Evolutionary conservation across 2,329 filamentous ascomycete genomes (phyloP).

Genomic region (Thelonectria olida): DNA sequence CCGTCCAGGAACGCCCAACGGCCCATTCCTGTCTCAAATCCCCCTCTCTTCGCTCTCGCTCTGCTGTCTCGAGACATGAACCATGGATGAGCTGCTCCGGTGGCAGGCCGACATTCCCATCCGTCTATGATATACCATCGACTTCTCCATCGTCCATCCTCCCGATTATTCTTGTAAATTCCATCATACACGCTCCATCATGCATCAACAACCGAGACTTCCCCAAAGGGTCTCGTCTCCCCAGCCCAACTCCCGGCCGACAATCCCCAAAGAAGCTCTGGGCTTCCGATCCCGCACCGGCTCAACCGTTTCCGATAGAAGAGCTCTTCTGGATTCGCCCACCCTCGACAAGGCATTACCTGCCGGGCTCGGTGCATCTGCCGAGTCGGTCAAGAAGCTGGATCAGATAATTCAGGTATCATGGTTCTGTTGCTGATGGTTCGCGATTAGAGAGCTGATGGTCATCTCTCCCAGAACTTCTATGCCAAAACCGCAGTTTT

Average conservation of each 20-base stretch:
- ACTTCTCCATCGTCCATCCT: constrained; percentile 11
- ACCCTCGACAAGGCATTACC: constrained; percentile 55
- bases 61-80: constrained; percentile 35
- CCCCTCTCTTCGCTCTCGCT: constrained; percentile 10
- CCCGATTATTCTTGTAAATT: constrained; percentile 7
- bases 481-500: constrained; percentile 87
- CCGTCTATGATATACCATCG: constrained; percentile 42
- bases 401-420: constrained; percentile 91
- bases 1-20: constrained; percentile 17
- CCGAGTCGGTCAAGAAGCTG: constrained; percentile 79
- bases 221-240: constrained; percentile 78
- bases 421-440: neutral
- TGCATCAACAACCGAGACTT: constrained; percentile 91
- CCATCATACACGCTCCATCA: constrained; percentile 48
- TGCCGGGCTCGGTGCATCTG: constrained; percentile 57
- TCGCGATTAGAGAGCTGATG: constrained; percentile 21
- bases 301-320: constrained; percentile 54
- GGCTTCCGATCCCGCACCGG: constrained; percentile 54
- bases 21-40: constrained; percentile 6
- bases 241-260: constrained; percentile 76
- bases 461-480: constrained; percentile 73
- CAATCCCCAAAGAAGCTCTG: constrained; percentile 75
- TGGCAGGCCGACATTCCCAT: constrained; percentile 44
- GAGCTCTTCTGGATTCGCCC: constrained; percentile 54
- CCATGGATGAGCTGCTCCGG: constrained; percentile 47